Percentiles rank a stretch among this genome's conserved stretches.
These are phyloP conservation scores for Telfairia occidentalis DNA, from an alignment of 331 rosid genomes.

Conservation along the genomic window DNA sequence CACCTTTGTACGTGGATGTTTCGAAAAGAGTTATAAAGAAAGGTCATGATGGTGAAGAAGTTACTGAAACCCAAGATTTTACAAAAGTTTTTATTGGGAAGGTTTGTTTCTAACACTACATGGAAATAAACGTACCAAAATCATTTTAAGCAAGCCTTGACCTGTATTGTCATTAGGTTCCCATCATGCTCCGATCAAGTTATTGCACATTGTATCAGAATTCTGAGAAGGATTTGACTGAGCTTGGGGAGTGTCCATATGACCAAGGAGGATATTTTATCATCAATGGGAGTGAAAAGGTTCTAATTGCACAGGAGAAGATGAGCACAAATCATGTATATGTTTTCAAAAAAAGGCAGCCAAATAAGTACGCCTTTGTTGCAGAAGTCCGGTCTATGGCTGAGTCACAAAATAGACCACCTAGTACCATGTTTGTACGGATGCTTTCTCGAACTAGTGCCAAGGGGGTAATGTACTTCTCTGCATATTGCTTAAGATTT, in stretches of 20 bases:
- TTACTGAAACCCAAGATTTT: constrained; percentile 88
- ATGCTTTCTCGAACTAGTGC: constrained; percentile 92
- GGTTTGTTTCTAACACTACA: constrained; percentile 25
- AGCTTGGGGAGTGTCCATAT: constrained; percentile 97
- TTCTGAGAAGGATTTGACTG: constrained; percentile 96
- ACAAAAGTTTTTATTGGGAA: constrained; percentile 94
- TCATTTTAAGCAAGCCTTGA: background rate
- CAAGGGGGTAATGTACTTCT: constrained; percentile 72
- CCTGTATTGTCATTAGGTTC: constrained; percentile 45
- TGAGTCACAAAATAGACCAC: constrained; percentile 92
- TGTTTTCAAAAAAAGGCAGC: constrained; percentile 93
- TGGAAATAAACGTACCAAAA: background rate
- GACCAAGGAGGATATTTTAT: constrained; percentile 98
- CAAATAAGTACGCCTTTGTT: constrained; percentile 90
- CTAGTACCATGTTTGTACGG: constrained; percentile 97
- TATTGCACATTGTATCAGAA: constrained; percentile 87
- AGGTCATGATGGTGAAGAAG: constrained; percentile 95
- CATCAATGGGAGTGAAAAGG: constrained; percentile 95
- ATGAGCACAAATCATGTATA: constrained; percentile 97
- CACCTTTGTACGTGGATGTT: constrained; percentile 95
- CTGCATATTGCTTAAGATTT: constrained; percentile 1
- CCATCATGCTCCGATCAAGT: constrained; percentile 97
- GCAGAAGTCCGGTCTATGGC: constrained; percentile 99
- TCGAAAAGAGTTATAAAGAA: constrained; percentile 81
- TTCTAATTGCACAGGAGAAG: constrained; percentile 96